These are phyloP conservation scores for Schizosaccharomyces octosporus DNA, from an alignment of 805 yeast genomes.

Conservation along the genomic window DNA sequence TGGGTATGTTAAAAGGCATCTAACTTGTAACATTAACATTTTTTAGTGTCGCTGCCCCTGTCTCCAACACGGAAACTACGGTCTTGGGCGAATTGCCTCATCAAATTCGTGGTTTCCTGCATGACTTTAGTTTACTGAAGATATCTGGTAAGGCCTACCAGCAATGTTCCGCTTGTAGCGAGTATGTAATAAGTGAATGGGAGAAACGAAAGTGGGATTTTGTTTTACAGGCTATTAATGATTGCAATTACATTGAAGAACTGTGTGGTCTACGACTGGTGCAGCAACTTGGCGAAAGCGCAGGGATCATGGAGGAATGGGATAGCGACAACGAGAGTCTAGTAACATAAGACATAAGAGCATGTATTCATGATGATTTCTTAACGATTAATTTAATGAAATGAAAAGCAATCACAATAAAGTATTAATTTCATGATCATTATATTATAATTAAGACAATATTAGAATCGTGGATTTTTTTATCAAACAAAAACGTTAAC, in stretches of 20 bases:
- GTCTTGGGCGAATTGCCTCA: constrained; percentile 55
- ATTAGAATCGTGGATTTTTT: not conserved
- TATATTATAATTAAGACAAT: not conserved
- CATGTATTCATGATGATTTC: not conserved
- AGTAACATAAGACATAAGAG: not conserved
- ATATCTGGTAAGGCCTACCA: constrained; percentile 48
- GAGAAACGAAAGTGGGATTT: constrained; percentile 50
- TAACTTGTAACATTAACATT: not conserved
- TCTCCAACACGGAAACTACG: not conserved
- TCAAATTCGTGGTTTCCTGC: constrained; percentile 71
- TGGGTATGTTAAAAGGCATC: constrained; percentile 13
- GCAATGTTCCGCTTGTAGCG: constrained; percentile 73
- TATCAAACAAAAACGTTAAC: no score
- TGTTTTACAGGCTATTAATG: constrained; percentile 42
- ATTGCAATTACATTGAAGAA: constrained; percentile 42
- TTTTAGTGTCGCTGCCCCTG: not conserved
- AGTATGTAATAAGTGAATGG: constrained; percentile 28
- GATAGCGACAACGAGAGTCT: constrained; percentile 14
- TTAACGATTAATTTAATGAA: not conserved
- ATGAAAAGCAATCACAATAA: not conserved
- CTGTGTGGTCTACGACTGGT: constrained; percentile 56
- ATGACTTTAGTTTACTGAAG: constrained; percentile 35
- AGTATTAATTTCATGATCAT: not conserved
- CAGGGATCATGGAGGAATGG: constrained; percentile 16
- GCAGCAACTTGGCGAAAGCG: constrained; percentile 42